phyloP scores from a whole-genome alignment of 1,284 basidiomycete genomes.

The Laetiporus sulphureus region DNA sequence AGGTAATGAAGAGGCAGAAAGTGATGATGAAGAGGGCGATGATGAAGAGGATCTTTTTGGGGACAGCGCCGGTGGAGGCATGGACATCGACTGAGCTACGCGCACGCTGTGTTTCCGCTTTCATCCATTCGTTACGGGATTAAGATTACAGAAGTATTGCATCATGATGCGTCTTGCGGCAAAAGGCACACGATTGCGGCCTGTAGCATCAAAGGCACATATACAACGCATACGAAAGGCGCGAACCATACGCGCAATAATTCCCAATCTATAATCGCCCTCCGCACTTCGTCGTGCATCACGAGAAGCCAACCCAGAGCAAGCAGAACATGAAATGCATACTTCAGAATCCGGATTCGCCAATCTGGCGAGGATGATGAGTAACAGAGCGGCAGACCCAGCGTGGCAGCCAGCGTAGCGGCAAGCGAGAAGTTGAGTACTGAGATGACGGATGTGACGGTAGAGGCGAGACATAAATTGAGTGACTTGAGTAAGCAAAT shows the following conservation, averaged over 20 bases:
- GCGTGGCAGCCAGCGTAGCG: slow-evolving; percentile 53
- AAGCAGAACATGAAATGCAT: slow-evolving; percentile 37
- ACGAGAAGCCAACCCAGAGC: slow-evolving; percentile 54
- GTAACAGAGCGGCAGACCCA: slow-evolving; percentile 55
- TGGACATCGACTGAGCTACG: slow-evolving; percentile 34
- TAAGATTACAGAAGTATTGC: neutral
- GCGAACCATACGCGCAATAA: slow-evolving; percentile 69
- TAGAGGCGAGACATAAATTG: slow-evolving; percentile 73
- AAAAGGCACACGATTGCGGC: slow-evolving; percentile 51
- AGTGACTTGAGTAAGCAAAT: slow-evolving; percentile 58
- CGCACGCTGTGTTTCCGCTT: neutral
- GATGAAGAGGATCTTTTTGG: slow-evolving; percentile 56
- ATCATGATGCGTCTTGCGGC: slow-evolving; percentile 18
- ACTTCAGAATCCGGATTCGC: slow-evolving; percentile 29
- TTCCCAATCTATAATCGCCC: slow-evolving; percentile 64
- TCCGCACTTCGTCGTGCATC: slow-evolving; percentile 33
- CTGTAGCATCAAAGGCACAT: slow-evolving; percentile 63
- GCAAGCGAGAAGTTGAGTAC: slow-evolving; percentile 90
- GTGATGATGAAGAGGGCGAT: slow-evolving; percentile 27
- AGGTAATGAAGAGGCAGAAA: slow-evolving; percentile 36
- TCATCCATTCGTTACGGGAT: neutral
- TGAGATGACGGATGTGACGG: slow-evolving; percentile 77
- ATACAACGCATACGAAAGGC: slow-evolving; percentile 68
- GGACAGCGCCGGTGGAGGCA: slow-evolving; percentile 33
- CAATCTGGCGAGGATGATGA: slow-evolving; percentile 29